Percentiles rank a stretch among this genome's conserved stretches.
phyloP scores from a whole-genome alignment of 768 basidiomycete genomes.

The Russula compacta region DNA sequence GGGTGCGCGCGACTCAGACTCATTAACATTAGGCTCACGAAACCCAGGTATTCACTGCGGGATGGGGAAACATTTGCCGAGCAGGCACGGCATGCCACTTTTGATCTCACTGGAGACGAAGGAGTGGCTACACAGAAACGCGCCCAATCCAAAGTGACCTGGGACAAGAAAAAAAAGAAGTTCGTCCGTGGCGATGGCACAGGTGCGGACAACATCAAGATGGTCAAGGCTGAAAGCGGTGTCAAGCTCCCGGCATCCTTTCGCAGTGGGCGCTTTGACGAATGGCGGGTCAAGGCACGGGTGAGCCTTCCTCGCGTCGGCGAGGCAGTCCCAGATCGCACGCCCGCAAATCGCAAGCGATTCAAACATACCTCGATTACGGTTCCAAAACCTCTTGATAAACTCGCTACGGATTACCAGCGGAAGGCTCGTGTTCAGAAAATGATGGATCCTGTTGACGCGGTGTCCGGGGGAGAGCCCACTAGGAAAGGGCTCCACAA shows the following conservation, averaged over 20 bases:
- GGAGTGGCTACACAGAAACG: constrained; percentile 48
- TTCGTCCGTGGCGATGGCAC: constrained; percentile 79
- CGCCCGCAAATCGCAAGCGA: constrained; percentile 32
- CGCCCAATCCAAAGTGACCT: constrained; percentile 48
- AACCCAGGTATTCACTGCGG: constrained; percentile 68
- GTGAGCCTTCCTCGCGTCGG: constrained; percentile 73
- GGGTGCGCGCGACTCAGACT: constrained; percentile 48
- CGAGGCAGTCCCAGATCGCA: constrained; percentile 53
- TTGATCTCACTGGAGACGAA: constrained; percentile 80
- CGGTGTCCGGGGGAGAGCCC: constrained; percentile 26
- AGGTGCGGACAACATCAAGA: constrained; percentile 89
- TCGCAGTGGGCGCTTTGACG: constrained; percentile 88
- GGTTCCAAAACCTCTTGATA: constrained; percentile 71
- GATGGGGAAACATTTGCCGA: constrained; percentile 84
- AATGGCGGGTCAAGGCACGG: constrained; percentile 81
- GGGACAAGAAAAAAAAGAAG: constrained; percentile 97
- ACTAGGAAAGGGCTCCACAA: not conserved
- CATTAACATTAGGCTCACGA: not conserved
- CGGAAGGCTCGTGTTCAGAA: constrained; percentile 59
- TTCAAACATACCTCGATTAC: constrained; percentile 65
- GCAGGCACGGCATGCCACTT: constrained; percentile 70
- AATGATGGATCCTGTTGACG: constrained; percentile 33
- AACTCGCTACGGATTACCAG: constrained; percentile 61
- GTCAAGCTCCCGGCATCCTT: constrained; percentile 85
- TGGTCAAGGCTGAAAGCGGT: constrained; percentile 90